A percentile compares a stretch with the other conserved stretches of the same genome.
Conservation (phyloP, 768 basidiomycete genomes). For the Mycena haematopus region DNA sequence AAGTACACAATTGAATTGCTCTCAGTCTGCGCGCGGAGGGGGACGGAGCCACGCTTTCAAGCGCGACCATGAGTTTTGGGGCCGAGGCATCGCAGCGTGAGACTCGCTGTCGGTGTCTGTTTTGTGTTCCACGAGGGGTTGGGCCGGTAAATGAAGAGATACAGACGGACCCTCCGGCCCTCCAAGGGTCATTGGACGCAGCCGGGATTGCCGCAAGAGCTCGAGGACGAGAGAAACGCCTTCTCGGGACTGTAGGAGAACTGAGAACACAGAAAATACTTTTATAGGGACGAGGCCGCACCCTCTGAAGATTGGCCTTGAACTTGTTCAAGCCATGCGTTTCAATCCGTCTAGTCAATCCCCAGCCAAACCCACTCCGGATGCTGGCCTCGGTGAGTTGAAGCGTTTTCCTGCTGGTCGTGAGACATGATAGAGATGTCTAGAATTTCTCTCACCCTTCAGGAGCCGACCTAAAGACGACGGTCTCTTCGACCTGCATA, state of each 20-base stretch:
- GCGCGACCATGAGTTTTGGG: constrained; percentile 29
- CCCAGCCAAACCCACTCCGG: constrained; percentile 90
- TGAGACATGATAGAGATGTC: constrained; percentile 7
- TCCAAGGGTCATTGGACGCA: constrained; percentile 61
- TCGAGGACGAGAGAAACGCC: constrained; percentile 85
- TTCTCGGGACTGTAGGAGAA: constrained; percentile 71
- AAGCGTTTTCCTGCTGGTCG: constrained; percentile 65
- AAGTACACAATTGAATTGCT: constrained; percentile 16
- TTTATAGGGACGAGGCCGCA: constrained; percentile 34
- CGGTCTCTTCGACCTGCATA: constrained; percentile 89
- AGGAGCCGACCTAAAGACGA: constrained; percentile 68
- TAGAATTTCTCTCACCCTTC: constrained; percentile 64
- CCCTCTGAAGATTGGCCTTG: constrained; percentile 88
- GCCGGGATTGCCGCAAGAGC: constrained; percentile 80
- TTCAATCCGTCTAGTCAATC: constrained; percentile 86
- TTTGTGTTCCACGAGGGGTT: constrained; percentile 14
- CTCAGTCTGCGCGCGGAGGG: constrained; percentile 20
- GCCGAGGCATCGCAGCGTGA: constrained; percentile 3
- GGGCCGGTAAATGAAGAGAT: constrained; percentile 24
- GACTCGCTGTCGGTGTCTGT: not conserved
- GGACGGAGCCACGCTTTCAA: constrained; percentile 27
- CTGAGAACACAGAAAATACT: constrained; percentile 3
- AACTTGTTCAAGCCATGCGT: constrained; percentile 84
- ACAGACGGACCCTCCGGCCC: constrained; percentile 33
- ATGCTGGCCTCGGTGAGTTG: constrained; percentile 89